These are phyloP conservation scores for Eucalyptus erythrocorys DNA, from an alignment of 345 rosid genomes.

Conservation along the genomic window DNA sequence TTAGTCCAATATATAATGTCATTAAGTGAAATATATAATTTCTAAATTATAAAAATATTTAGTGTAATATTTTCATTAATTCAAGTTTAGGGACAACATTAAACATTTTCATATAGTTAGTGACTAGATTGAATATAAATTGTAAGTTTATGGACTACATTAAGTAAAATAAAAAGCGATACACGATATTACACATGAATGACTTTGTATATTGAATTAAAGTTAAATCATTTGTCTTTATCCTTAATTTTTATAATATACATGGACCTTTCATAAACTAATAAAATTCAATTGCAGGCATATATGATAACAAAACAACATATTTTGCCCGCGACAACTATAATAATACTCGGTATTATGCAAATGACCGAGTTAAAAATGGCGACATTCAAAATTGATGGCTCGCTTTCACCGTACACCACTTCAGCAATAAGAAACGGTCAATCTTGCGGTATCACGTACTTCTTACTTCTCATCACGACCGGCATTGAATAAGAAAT, in stretches of 20 bases:
- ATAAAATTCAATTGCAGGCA: background rate
- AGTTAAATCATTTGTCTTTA: background rate
- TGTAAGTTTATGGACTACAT: no score
- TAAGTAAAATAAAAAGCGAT: no score
- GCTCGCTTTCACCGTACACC: background rate
- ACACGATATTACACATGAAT: background rate
- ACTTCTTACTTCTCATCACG: background rate
- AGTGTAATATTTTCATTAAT: no score
- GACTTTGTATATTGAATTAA: no score
- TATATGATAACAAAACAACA: background rate
- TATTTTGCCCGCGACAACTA: background rate
- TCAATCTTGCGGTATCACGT: accelerated
- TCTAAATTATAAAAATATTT: no score
- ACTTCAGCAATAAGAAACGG: background rate
- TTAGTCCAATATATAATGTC: no score
- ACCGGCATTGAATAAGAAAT: background rate
- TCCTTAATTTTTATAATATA: background rate
- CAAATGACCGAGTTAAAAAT: background rate
- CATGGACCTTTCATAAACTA: background rate
- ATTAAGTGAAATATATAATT: no score
- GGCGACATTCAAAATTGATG: background rate
- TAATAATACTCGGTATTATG: background rate
- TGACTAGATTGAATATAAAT: no score
- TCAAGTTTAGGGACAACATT: accelerated
- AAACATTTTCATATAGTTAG: no score